Conservation (phyloP, 2,329 filamentous ascomycete genomes). For the Pseudogymnoascus sp. region DNA sequence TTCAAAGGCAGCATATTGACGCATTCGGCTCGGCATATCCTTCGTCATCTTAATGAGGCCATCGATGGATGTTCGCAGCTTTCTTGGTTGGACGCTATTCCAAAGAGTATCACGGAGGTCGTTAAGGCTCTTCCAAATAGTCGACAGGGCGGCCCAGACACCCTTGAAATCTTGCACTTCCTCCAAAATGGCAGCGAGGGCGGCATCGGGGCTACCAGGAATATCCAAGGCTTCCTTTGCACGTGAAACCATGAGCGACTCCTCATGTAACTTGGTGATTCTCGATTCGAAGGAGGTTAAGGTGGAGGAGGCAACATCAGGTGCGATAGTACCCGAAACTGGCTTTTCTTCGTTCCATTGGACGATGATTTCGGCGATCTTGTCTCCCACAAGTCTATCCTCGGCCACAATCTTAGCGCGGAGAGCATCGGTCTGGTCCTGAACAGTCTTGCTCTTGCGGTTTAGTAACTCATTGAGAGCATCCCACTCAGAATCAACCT, state of each 20-base stretch:
- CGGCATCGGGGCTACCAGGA: slow-evolving; percentile 68
- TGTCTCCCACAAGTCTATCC: slow-evolving; percentile 82
- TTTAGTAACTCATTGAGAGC: slow-evolving; percentile 85
- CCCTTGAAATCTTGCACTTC: slow-evolving; percentile 99
- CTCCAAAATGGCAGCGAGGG: slow-evolving; percentile 79
- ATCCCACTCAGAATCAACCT: slow-evolving; percentile 94
- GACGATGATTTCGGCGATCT: slow-evolving; percentile 73
- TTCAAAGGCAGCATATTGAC: slow-evolving; percentile 99
- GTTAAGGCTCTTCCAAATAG: slow-evolving; percentile 93
- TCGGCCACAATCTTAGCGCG: slow-evolving; percentile 92
- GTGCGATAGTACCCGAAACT: slow-evolving; percentile 86
- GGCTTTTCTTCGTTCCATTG: slow-evolving; percentile 98
- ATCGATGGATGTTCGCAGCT: slow-evolving; percentile 82
- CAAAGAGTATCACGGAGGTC: slow-evolving; percentile 88
- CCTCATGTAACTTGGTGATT: slow-evolving; percentile 76
- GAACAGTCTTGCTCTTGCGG: slow-evolving; percentile 89
- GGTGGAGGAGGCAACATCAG: slow-evolving; percentile 77
- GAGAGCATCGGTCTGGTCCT: slow-evolving; percentile 91
- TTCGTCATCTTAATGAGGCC: slow-evolving; percentile 95
- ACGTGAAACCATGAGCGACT: slow-evolving; percentile 88
- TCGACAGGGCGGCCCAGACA: slow-evolving; percentile 91
- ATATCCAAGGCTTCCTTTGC: slow-evolving; percentile 95
- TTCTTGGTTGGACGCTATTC: slow-evolving; percentile 92
- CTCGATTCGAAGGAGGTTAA: slow-evolving; percentile 75
- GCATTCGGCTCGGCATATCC: slow-evolving; percentile 98